Evolutionary conservation across 805 yeast genomes (phyloP), one percentile per base, ranked within the genome.

Genomic region (Saturnispora dispora): DNA sequence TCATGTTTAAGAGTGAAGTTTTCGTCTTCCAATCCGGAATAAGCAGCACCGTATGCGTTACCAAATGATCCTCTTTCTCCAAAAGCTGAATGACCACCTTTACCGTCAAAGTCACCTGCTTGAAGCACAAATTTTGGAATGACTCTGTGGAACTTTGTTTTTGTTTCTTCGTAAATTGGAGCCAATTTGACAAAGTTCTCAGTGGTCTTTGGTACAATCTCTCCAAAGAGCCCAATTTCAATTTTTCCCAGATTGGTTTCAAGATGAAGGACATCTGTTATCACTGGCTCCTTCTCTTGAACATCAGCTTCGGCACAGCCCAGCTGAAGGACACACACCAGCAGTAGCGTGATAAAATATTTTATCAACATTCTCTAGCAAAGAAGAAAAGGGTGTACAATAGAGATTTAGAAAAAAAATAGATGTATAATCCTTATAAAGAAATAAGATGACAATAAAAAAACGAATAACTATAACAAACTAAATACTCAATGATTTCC

Each of bases 51-150:
- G 39, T 32, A 52, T 27, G 25, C 35, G 8, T 17, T 13, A 8
- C 32, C 44, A 17, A 35, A 37, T 11, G 22, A 7, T 10, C 58
- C 57, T 8, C 36, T 51, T 46, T 55, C 51, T 20, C 55, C 56
- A 67, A 81, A 85, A 59, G 88, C 82, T 27, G 95, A 85, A 58
- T 74, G 73, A 13, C 96, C 95, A 25, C 95, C 96, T 50, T 78
- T 73, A 15, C 91, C 90, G 58, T 75, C 73, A 63, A 83, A 82
- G 67, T 88, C 91, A 55, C 96, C 96, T 52, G 96, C 95, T 70
- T 87, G 95, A 58, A 89, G 76, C 84, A 87, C 81, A 65, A 85
- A 86, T 52, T 76, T 75, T 43, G 79, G 74, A 55, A 85, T 82
- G 47, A 88, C 80, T 54, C 90, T 76, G 69, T 85, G 93, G 76